Base-by-base conservation (phyloP, 1,284 basidiomycete species). In the Puccinia coronata region DNA sequence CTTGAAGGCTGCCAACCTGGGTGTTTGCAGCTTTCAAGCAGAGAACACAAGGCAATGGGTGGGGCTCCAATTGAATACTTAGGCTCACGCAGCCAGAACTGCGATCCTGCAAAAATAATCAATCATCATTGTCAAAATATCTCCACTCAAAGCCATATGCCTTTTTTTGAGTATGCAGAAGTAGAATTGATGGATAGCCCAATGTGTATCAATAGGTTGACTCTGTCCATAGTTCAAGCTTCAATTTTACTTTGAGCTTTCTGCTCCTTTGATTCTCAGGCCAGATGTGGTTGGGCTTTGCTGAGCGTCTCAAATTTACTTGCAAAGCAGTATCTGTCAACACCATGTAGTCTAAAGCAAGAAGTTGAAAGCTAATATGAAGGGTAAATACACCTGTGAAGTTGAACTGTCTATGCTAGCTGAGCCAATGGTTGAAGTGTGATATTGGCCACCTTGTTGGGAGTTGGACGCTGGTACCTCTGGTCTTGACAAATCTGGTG, bases 111-210 rank as follows among this genome's bases (percentile, higher is more conserved):
- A 11, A 31, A 69, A 41, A 31, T 36, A 25, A n/a, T 25, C 12
- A n/a, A 28, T 41, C 25, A 25, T 28, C 25, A 59, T 28, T 28
- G 12, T 12, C 72, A 59, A 25, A 47, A 49, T 20, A 16, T 34
- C 12, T 16, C 34, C 2, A 12, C 49, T 61, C 77, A 53, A 25
- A 47, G 34, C 43, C 67, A 80, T 47, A 80, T 80, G 77, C 65
- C 65, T 11, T 80, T 70, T 71, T 80, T 80, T 23, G 77, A 80
- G 28, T 80, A 57, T 36, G 77, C 77, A n/a, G 77, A 80, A 47
- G 55, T 51, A 23, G 67, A 80, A 43, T 69, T 80, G n/a, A 80
- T 80, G 77, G 53, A 41, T 1, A 36, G 53, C 31, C 39, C 67
- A 14, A 67, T 80, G 65, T 41, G 77, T 49, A 51, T 70, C 51